Conservation (phyloP, 495 filamentous ascomycete species). For the Xylaria sp. region DNA sequence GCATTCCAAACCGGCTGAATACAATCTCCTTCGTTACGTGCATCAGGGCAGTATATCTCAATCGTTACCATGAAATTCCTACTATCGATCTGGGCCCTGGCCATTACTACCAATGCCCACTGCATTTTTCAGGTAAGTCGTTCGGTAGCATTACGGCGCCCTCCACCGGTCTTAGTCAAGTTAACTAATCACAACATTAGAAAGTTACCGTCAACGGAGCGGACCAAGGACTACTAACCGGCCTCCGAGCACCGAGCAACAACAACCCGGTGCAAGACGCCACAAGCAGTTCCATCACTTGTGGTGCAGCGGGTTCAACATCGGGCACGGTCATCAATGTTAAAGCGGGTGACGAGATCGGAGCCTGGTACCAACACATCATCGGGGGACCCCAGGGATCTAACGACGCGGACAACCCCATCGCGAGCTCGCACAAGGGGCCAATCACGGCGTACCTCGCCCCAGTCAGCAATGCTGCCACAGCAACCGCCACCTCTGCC, state of each 20-base stretch:
- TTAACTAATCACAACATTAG: neutral
- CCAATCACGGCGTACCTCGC: conserved; percentile 59
- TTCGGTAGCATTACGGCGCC: neutral
- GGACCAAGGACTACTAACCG: conserved; percentile 60
- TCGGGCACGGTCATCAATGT: conserved; percentile 54
- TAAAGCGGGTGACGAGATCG: conserved; percentile 53
- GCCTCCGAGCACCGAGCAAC: conserved; percentile 57
- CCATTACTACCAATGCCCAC: neutral
- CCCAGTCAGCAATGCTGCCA: conserved; percentile 53
- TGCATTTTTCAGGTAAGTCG: neutral
- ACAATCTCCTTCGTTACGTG: neutral
- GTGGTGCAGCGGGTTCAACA: conserved; percentile 45
- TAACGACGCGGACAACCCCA: conserved; percentile 58
- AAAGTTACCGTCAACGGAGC: conserved; percentile 26
- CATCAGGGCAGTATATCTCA: neutral
- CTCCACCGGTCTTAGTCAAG: neutral
- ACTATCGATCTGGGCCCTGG: neutral
- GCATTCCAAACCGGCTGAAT: neutral
- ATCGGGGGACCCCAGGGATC: conserved; percentile 52
- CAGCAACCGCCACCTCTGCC: neutral
- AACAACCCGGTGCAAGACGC: conserved; percentile 52
- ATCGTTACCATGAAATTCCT: neutral
- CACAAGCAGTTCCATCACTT: conserved; percentile 47
- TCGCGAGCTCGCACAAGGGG: conserved; percentile 55
- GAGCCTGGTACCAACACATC: conserved; percentile 60